A percentile compares a stretch with the other conserved stretches of the same genome.
phyloP scores from a whole-genome alignment of 768 basidiomycete species.

The Amanita rimosa region DNA sequence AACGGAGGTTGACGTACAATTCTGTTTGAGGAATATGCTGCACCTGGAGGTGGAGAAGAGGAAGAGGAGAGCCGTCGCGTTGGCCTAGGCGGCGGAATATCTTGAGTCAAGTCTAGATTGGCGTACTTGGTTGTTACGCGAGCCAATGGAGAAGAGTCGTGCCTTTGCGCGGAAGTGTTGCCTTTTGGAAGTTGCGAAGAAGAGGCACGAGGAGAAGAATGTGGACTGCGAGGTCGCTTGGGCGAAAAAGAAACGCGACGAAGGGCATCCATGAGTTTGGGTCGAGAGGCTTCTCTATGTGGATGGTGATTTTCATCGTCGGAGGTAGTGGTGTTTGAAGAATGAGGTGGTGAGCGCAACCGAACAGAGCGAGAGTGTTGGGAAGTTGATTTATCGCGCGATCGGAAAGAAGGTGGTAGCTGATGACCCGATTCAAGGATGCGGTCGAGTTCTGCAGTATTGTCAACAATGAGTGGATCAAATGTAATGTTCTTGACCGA shows the following conservation, averaged over 20 bases:
- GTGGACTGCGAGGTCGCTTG: slow-evolving; percentile 50
- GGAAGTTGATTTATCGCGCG: slow-evolving; percentile 7
- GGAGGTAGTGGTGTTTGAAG: slow-evolving; percentile 35
- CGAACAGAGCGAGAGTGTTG: slow-evolving; percentile 25
- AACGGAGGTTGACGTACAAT: slow-evolving; percentile 32
- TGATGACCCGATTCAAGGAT: slow-evolving; percentile 45
- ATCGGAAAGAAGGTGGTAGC: slow-evolving; percentile 13
- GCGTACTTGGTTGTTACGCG: slow-evolving; percentile 1
- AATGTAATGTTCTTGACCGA: slow-evolving; percentile 25
- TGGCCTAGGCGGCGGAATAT: slow-evolving; percentile 15
- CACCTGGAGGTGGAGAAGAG: neutral
- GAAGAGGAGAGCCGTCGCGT: neutral
- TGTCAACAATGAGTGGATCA: slow-evolving; percentile 51
- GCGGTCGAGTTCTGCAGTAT: slow-evolving; percentile 49
- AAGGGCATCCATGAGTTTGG: slow-evolving; percentile 61
- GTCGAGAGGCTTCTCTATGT: slow-evolving; percentile 32
- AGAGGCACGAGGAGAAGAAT: slow-evolving; percentile 7
- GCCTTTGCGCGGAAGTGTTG: neutral
- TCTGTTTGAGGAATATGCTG: slow-evolving; percentile 21
- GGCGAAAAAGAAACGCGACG: slow-evolving; percentile 66
- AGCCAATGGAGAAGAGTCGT: slow-evolving; percentile 5
- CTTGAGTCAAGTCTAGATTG: neutral
- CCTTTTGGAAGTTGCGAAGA: slow-evolving; percentile 1
- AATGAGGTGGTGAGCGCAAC: slow-evolving; percentile 26
- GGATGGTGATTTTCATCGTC: slow-evolving; percentile 34